These are phyloP conservation scores for Pleoardoris graminearum DNA, from an alignment of 2,329 filamentous ascomycete species.

Conservation along the genomic window DNA sequence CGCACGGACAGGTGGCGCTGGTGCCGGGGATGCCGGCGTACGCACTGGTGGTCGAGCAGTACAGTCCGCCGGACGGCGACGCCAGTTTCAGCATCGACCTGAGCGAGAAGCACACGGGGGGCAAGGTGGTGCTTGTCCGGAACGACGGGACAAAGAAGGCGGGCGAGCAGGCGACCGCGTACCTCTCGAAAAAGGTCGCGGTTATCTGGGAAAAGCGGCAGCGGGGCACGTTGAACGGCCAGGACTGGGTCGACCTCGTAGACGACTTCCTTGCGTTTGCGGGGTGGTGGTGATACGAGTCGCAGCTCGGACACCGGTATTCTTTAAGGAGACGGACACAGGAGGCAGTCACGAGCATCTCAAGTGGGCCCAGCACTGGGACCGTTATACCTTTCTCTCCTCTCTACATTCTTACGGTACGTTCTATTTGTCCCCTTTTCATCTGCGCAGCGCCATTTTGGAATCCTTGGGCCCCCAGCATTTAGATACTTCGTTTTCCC, in stretches of 20 bases:
- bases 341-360: no score
- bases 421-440: no score
- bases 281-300: conserved; percentile 32
- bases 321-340: neutral
- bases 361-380: no score
- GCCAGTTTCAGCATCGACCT: conserved; percentile 44
- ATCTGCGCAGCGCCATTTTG: no score
- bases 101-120: conserved; percentile 41
- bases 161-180: conserved; percentile 29
- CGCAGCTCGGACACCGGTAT: neutral
- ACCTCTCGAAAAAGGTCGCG: conserved; percentile 29
- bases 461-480: no score
- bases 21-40: neutral
- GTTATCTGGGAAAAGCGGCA: conserved; percentile 40
- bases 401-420: no score
- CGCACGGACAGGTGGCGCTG: neutral
- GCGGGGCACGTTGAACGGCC: conserved; percentile 33
- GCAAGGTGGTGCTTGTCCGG: conserved; percentile 35
- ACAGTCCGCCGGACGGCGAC: conserved; percentile 42
- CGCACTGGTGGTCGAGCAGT: conserved; percentile 19
- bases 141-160: conserved; percentile 41
- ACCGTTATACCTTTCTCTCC: no score
- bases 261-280: conserved; percentile 40
- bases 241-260: conserved; percentile 42
- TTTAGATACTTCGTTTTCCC: no score